A percentile compares a stretch with the other conserved stretches of the same genome.
Conservation (phyloP, 1,284 basidiomycete species). For the Meripilus lineatus region DNA sequence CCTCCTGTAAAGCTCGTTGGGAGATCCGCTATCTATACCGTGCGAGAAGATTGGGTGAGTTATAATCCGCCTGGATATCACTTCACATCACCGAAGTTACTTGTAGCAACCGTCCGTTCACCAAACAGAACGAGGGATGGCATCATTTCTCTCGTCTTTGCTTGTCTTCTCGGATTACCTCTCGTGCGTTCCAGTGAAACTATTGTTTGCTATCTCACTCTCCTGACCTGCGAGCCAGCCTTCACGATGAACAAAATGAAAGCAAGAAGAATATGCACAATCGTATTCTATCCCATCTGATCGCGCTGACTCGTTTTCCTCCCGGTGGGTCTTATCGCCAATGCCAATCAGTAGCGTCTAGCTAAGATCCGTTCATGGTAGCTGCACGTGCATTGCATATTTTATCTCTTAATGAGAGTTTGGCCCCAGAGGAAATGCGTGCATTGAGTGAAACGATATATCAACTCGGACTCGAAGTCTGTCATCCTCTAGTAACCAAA, state of each 20-base stretch:
- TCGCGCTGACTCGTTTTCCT: constrained; percentile 8
- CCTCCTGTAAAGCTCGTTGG: constrained; percentile 2
- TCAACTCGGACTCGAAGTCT: constrained; percentile 7
- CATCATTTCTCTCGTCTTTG: constrained; percentile 9
- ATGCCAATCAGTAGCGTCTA: neutral
- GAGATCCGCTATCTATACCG: constrained; percentile 9
- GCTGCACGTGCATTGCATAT: constrained; percentile 8
- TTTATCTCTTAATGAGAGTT: constrained; percentile 6
- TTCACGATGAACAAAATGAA: neutral
- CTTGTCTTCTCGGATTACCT: constrained; percentile 10
- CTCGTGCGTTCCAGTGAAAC: too few species aligned
- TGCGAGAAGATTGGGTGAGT: constrained; percentile 10
- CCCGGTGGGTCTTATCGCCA: constrained; percentile 6
- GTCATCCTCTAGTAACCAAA: neutral
- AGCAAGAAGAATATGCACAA: constrained; percentile 4
- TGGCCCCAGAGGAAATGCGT: constrained; percentile 5
- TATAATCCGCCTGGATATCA: too few species aligned
- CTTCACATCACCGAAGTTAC: too few species aligned
- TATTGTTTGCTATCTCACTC: too few species aligned
- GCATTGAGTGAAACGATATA: constrained; percentile 10
- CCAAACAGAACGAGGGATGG: constrained; percentile 10
- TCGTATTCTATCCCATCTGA: constrained; percentile 5
- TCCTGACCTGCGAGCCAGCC: neutral
- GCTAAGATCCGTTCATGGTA: too few species aligned
- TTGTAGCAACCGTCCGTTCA: constrained; percentile 7